These are phyloP conservation scores for Scenedesmus sp. DNA, from an alignment of 163 green algal species.

Conservation along the genomic window DNA sequence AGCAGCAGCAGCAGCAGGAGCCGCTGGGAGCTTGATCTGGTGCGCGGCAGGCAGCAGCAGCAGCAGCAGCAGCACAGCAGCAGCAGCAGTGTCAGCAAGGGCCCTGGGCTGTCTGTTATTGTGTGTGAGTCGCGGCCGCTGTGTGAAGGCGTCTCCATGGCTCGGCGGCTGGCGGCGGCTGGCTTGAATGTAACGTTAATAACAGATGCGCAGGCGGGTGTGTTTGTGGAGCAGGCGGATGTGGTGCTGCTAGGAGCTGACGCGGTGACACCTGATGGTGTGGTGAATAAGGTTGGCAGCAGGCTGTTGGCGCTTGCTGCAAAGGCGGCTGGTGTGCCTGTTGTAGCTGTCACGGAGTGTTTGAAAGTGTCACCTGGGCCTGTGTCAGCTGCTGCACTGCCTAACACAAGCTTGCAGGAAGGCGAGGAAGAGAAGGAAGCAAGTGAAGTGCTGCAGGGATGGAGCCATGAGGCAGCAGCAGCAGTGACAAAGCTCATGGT, in stretches of 20 bases:
- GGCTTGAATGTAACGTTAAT: conserved; percentile 55
- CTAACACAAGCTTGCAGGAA: conserved; percentile 1
- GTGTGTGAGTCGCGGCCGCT: conserved; percentile 64
- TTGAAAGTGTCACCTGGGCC: conserved; percentile 56
- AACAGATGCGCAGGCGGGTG: conserved; percentile 60
- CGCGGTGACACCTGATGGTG: conserved; percentile 34
- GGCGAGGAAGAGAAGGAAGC: conserved; percentile 49
- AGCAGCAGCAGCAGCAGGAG: conserved; percentile 8
- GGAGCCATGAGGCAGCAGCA: conserved; percentile 18
- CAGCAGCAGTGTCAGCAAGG: not conserved
- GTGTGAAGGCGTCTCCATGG: conserved; percentile 57
- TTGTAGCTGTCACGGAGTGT: conserved; percentile 50
- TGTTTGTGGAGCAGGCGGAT: conserved; percentile 53
- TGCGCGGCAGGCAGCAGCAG: conserved; percentile 2
- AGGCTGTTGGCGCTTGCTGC: conserved; percentile 58
- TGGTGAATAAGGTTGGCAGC: conserved; percentile 64
- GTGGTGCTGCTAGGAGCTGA: conserved; percentile 63
- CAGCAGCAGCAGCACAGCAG: conserved; percentile 4
- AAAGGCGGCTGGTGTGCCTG: conserved; percentile 40
- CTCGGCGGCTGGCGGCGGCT: conserved; percentile 43
- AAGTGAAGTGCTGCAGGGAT: not conserved
- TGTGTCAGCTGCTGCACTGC: conserved; percentile 32
- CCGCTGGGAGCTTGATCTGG: not conserved
- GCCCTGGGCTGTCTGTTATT: conserved; percentile 24
- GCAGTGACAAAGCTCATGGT: conserved; percentile 17